Evolutionary conservation across 257 asterid genomes (phyloP).

Genomic region (Ehretia macrophylla): DNA sequence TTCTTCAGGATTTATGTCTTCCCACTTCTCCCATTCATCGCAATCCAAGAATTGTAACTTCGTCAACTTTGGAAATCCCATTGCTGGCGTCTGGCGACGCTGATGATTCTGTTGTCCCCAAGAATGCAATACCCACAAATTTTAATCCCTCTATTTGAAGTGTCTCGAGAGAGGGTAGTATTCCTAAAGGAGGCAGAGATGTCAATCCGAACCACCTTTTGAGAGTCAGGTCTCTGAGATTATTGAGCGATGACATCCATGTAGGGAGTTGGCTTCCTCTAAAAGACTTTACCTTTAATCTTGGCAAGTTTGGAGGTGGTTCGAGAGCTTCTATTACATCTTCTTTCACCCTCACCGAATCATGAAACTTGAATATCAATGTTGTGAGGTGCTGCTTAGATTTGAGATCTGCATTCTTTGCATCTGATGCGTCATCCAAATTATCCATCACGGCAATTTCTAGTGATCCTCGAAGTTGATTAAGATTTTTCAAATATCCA

Average conservation of each 20-base stretch:
- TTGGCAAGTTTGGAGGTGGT: background rate
- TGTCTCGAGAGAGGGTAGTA: too few relatives aligned
- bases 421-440: too few relatives aligned
- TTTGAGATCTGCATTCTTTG: background rate
- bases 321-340: background rate
- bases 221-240: background rate
- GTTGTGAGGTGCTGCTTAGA: background rate
- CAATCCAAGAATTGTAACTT: background rate
- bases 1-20: background rate
- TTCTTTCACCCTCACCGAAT: background rate
- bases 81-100: background rate
- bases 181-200: slow-evolving; percentile 2
- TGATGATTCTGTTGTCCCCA: background rate
- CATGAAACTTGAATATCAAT: background rate
- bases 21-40: slow-evolving; percentile 6
- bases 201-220: background rate
- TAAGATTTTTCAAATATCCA: slow-evolving; percentile 3
- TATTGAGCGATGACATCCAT: background rate
- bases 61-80: background rate
- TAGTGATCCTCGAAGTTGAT: slow-evolving; percentile 2
- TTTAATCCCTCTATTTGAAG: background rate
- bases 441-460: background rate
- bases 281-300: background rate
- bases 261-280: background rate
- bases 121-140: background rate